Conservation (phyloP, 1,284 basidiomycete species). For the Kwoniella shivajii region DNA sequence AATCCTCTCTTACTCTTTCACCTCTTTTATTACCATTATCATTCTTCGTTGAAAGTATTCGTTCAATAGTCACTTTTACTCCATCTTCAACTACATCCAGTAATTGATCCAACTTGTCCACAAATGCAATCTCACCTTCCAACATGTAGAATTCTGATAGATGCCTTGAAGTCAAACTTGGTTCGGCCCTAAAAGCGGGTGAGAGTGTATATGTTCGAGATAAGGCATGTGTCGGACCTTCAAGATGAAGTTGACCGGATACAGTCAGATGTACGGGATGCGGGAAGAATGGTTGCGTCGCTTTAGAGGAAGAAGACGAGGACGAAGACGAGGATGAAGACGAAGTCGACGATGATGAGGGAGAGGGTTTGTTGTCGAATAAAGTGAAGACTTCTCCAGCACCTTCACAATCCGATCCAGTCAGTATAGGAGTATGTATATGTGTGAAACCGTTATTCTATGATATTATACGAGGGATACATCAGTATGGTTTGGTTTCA, state of each 20-base stretch:
- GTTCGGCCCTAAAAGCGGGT: constrained; percentile 91
- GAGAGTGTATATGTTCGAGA: constrained; percentile 86
- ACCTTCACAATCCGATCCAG: constrained; percentile 94
- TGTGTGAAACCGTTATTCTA: constrained; percentile 76
- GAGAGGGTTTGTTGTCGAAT: constrained; percentile 13
- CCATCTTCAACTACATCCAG: constrained; percentile 72
- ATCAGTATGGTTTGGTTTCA: background rate
- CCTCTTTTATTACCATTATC: constrained; percentile 15
- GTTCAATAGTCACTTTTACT: constrained; percentile 30
- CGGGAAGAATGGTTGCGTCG: constrained; percentile 51
- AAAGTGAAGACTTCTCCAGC: constrained; percentile 90
- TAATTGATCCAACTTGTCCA: constrained; percentile 58
- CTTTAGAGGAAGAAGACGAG: constrained; percentile 23
- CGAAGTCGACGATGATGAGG: background rate
- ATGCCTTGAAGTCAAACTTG: constrained; percentile 84
- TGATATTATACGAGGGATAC: background rate
- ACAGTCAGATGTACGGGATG: constrained; percentile 83
- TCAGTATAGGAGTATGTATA: constrained; percentile 83
- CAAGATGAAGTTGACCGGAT: constrained; percentile 92
- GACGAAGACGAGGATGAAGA: constrained; percentile 7
- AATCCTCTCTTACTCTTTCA: constrained; percentile 30
- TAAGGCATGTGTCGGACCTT: constrained; percentile 77
- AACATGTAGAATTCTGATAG: constrained; percentile 99
- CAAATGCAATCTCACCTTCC: constrained; percentile 84
- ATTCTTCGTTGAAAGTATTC: constrained; percentile 28